Evolutionary conservation across 768 basidiomycete species (phyloP).

Genomic region (Pisolithus sp.): DNA sequence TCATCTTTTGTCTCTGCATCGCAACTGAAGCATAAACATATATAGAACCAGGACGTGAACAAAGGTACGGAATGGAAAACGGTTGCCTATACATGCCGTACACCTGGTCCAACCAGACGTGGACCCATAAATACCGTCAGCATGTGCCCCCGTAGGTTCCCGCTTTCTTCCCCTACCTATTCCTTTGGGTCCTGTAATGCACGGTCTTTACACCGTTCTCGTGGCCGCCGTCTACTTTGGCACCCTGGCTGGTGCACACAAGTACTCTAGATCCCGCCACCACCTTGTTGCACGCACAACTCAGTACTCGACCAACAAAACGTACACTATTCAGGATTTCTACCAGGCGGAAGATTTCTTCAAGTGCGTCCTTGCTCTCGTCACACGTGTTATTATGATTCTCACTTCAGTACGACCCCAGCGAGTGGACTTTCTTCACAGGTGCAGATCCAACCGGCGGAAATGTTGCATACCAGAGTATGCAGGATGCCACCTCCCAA

Average conservation of each 20-base stretch:
- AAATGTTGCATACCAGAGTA: constrained; percentile 51
- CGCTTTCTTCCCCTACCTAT: background rate
- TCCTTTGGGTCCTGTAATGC: constrained; percentile 18
- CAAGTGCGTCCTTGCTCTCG: constrained; percentile 34
- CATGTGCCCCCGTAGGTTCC: background rate
- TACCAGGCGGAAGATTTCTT: constrained; percentile 54
- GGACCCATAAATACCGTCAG: background rate
- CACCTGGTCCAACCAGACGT: background rate
- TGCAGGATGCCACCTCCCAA: constrained; percentile 40
- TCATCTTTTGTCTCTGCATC: no score
- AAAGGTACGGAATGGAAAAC: no score
- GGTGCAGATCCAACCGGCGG: constrained; percentile 65
- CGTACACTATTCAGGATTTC: constrained; percentile 33
- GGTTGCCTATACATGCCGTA: background rate
- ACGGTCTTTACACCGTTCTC: constrained; percentile 27
- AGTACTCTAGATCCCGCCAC: constrained; percentile 24
- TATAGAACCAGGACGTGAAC: no score
- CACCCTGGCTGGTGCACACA: constrained; percentile 33
- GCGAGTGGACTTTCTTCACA: constrained; percentile 64
- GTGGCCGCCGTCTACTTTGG: constrained; percentile 27
- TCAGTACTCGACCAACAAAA: constrained; percentile 14
- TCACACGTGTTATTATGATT: background rate
- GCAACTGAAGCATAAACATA: no score
- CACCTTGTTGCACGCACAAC: constrained; percentile 15
- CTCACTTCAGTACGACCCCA: constrained; percentile 19